Base-by-base conservation (phyloP, 169 alveolate species). In the Plasmodium fragile region DNA sequence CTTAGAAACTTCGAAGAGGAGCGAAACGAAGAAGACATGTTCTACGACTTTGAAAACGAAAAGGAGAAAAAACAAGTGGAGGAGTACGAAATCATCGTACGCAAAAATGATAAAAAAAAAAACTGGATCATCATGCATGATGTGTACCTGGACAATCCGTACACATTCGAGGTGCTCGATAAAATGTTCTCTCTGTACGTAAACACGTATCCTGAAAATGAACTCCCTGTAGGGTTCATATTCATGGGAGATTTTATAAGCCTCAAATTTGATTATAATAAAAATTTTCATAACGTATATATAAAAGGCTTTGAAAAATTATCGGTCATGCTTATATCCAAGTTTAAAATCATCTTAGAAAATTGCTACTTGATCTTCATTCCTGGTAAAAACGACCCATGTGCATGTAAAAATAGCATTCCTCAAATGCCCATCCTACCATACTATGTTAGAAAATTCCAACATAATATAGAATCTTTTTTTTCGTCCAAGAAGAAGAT, bases 381-480 rank as follows among this genome's bases (percentile, higher is more conserved):
- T 16, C 97, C 97, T 0, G 97, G 97, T 3, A 94, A 93, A 34
- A 93, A 92, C 34, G 97, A 96, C 72, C 97, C 97, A 4, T 93
- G 95, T 55, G 91, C 94, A 25, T 96, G 97, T 53, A 92, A 90
- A 82, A 92, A 95, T 94, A 94, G 95, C 72, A 36, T 96, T 1
- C 97, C 97, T 4, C 83, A 81, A 80, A 52, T 82, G n/a, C 97
- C 97, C 13, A 95, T 96, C 18, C 91, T 96, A 11, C 77, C 92
- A 10, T 90, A 92, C 49, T 94, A 79, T 77, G 93, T 93, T 1
- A 82, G 82, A 59, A 93, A 93, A 32, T 69, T 96, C 79, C 70
- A 69, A 71, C 95, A 95, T 70, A 84, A 92, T 65, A 78, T 94
- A 43, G 77, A 84, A 11, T 87, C 77, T 7, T 85, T 36, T 36